Percentiles rank a stretch among this genome's conserved stretches.
Conservation (phyloP, 306 rosid species). For the Sphenostylis stenocarpa region DNA sequence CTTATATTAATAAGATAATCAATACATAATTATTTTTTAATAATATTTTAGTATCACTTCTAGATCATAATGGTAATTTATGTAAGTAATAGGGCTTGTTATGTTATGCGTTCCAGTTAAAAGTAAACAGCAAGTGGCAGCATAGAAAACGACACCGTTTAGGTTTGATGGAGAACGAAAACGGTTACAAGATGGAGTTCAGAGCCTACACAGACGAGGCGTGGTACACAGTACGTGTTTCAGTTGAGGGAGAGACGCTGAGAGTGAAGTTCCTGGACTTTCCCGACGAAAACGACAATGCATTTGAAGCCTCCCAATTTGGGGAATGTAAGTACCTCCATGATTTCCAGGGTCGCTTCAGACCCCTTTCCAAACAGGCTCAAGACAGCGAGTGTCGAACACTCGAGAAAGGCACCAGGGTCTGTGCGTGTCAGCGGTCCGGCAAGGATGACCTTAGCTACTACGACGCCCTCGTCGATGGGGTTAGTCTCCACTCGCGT, state of each 20-base stretch:
- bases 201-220: not conserved
- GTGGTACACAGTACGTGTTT: not conserved
- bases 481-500: slow-evolving; percentile 14
- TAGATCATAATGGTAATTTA: too few relatives aligned
- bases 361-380: slow-evolving; percentile 36
- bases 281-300: not conserved
- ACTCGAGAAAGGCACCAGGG: not conserved
- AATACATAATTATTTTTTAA: too few relatives aligned
- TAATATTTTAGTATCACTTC: too few relatives aligned
- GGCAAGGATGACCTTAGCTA: slow-evolving; percentile 23
- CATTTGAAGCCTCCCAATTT: not conserved
- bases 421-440: slow-evolving; percentile 21
- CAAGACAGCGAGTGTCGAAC: slow-evolving; percentile 35
- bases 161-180: not conserved
- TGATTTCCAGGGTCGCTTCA: slow-evolving; percentile 12
- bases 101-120: too few relatives aligned
- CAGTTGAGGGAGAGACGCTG: not conserved
- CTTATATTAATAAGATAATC: too few relatives aligned
- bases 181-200: not conserved
- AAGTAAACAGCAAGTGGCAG: too few relatives aligned
- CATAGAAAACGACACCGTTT: not conserved
- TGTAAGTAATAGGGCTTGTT: too few relatives aligned
- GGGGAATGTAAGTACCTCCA: not conserved
- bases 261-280: not conserved
- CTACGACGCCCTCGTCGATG: slow-evolving; percentile 35